Evolutionary conservation across 202 grass and related monocot genomes (phyloP).

Genomic region (Bolboschoenoplectus hybrid): DNA sequence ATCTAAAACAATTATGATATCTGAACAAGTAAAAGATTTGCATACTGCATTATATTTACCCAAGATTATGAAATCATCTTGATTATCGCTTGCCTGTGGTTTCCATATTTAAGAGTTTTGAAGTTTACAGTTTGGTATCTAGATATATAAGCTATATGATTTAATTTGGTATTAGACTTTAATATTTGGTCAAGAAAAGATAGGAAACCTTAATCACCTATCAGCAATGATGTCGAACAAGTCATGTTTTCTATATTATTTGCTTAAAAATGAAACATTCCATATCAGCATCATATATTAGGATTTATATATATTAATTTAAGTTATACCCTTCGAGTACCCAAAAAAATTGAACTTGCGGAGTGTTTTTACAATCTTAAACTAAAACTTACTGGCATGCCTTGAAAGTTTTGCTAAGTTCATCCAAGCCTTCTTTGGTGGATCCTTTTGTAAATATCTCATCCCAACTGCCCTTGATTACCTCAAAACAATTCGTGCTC

Average conservation of each 20-base stretch:
- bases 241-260: background rate
- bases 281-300: background rate
- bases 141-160: background rate
- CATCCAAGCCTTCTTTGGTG: slow-evolving; percentile 49
- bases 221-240: background rate
- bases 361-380: background rate
- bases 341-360: background rate
- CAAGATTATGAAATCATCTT: background rate
- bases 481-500: slow-evolving; percentile 78
- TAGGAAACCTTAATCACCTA: background rate
- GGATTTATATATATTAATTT: background rate
- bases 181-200: background rate
- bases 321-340: background rate
- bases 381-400: slow-evolving; percentile 78
- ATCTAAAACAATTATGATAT: background rate
- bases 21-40: background rate
- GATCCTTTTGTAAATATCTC: slow-evolving; percentile 52
- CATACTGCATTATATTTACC: background rate
- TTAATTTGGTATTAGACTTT: background rate
- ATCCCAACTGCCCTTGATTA: slow-evolving; percentile 89
- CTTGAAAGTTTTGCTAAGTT: slow-evolving; percentile 83
- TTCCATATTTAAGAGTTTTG: background rate
- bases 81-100: background rate
- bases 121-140: background rate
- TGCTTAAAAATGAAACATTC: background rate